Evolutionary conservation across 257 asterid genomes (phyloP), one percentile per base, ranked within the genome.

Genomic region (Solanum pennellii): DNA sequence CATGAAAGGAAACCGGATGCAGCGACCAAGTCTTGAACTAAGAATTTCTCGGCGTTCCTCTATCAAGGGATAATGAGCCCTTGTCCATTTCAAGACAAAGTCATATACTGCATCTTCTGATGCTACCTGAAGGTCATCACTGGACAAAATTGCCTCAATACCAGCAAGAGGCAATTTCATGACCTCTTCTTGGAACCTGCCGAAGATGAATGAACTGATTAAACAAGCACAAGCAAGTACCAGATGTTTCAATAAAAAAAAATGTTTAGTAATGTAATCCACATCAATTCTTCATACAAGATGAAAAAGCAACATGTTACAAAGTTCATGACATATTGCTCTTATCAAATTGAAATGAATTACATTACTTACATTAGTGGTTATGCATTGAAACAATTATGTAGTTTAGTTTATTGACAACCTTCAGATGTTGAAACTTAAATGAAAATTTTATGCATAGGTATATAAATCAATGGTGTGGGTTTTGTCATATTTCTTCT

Each of bases 91-190:
- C 88, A 89, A 66, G n/a, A 86, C 86, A 47, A 89, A 75, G 86
- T 89, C 89, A 68, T 83, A 89, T 33, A 89, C 88, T 4, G 89
- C 89, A 77, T 89, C 89, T 72, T 89, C 91, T 14, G 91, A 87
- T 68, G 89, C 88, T 60, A 89, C 89, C 82, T 83, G 91, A 65
- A 89, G 91, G 68, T 87, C 88, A 77, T 89, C 88, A 59, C 89
- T 89, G 3, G 89, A 85, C 74, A 89, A 42, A 77, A 89, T 85
- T 84, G 91, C 89, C 77, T 87, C 91, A 52, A 89, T 79, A 25
- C 91, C 91, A 74, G 89, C 88, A 49, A 89, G 91, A 25, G 91
- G 91, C 69, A 89, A 84, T 18, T 82, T 79, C 82, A 89, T 83
- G 16, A 89, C 84, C 83, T 89, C 91, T 2, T 89, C 89, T 76